Base-by-base conservation (phyloP, 1,284 basidiomycete species). In the Singerocomus inundabilis region DNA sequence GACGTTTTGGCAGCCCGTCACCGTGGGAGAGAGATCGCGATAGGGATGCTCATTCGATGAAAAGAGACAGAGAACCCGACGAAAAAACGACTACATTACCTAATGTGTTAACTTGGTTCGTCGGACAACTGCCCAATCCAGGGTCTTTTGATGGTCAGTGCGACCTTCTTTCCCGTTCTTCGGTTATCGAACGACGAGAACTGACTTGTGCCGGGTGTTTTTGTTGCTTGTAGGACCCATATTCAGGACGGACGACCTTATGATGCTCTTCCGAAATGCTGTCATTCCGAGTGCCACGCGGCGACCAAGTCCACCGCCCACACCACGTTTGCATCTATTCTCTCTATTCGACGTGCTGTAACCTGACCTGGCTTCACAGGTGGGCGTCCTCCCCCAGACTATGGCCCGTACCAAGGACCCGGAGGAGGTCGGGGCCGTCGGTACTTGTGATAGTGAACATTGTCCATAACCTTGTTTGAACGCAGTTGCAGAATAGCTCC, bases 181-280 rank as follows among this genome's bases (percentile, higher is more conserved):
- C 40, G 51, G 35, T 53, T 37, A 44, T 47, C 30, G 37, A 21
- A 52, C 46, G 40, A 39, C 51, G 59, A 53, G 57, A 39, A 16
- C 36, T 58, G 46, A 67, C 60, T 58, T 52, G 44, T 54, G 5
- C 25, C 25, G 45, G 6, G 15, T 44, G 30, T 25, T 51, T 33
- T 55, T 32, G 25, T 52, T 15, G 38, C 55, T 39, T 60, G 37
- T 56, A 93, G 91, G 91, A 3, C 91, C 92, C 15, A 78, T 92
- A 32, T 93, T 94, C 73, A 79, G 88, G 46, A 86, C 87, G 3
- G 91, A 94, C 43, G 91, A 94, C 67, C 74, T 94, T 30, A 84
- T 95, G 79, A 84, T 85, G 54, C 64, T 92, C 21, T 84, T 92
- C 65, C 76, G 82, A 39, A 86, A 81, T 62, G 86, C 87, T 42